Percentiles rank a stretch among this genome's conserved stretches.
phyloP scores from a whole-genome alignment of 441 rosid species.

The Arabidopsis hybrid region DNA sequence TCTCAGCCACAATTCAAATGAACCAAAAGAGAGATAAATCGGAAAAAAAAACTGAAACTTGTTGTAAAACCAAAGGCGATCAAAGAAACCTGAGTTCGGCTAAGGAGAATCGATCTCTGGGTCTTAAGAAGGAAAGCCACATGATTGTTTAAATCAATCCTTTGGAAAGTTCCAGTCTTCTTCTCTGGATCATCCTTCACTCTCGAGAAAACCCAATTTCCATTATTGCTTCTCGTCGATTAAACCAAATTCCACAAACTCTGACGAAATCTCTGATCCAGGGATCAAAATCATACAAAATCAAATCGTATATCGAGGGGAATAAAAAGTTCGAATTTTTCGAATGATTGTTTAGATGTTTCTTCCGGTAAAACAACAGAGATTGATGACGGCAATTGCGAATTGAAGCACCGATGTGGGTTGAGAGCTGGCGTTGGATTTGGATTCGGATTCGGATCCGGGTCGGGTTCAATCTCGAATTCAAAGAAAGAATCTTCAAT shows the following conservation, averaged over 20 bases:
- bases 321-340: constrained; percentile 4
- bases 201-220: constrained; percentile 36
- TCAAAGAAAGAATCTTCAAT: not conserved
- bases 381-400: constrained; percentile 30
- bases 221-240: not conserved
- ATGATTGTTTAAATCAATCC: constrained; percentile 69
- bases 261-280: not conserved
- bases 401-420: constrained; percentile 28
- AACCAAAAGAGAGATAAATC: constrained; percentile 6
- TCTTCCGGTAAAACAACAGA: constrained; percentile 28
- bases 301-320: not conserved
- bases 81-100: constrained; percentile 86
- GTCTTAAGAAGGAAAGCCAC: constrained; percentile 93
- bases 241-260: not conserved
- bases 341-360: constrained; percentile 13
- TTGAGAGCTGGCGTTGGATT: constrained; percentile 42
- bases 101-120: constrained; percentile 95
- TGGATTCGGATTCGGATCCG: constrained; percentile 29
- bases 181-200: constrained; percentile 45
- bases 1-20: constrained; percentile 9
- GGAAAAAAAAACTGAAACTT: not conserved
- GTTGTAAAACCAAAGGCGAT: not conserved
- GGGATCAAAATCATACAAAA: constrained; percentile 29
- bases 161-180: constrained; percentile 39
- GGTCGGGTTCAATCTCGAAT: constrained; percentile 18